These are phyloP conservation scores for Candida sanyaensis DNA, from an alignment of 1,139 yeast genomes.

Conservation along the genomic window DNA sequence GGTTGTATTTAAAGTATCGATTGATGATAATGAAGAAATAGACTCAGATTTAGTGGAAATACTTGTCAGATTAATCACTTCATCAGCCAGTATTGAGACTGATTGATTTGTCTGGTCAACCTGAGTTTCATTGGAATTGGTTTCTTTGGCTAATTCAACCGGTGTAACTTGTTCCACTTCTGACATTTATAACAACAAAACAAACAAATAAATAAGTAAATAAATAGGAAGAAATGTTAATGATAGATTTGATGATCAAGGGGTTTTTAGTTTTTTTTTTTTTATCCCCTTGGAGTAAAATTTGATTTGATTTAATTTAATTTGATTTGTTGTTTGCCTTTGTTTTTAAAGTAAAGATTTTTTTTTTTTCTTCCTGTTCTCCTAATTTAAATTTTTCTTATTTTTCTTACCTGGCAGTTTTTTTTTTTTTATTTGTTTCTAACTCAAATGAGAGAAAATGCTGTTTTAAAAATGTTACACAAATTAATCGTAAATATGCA, in stretches of 20 bases:
- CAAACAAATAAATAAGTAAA: too few species aligned
- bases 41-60: constrained; percentile 12
- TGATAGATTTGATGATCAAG: too few species aligned
- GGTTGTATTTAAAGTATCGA: constrained; percentile 31
- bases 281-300: background rate
- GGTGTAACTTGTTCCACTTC: background rate
- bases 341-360: background rate
- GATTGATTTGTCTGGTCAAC: background rate
- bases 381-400: too few species aligned
- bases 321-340: background rate
- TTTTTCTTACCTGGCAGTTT: too few species aligned
- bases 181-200: background rate
- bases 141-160: background rate
- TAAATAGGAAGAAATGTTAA: too few species aligned
- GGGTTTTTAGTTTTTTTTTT: background rate
- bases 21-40: constrained; percentile 30
- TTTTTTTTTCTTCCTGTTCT: background rate
- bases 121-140: background rate
- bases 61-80: background rate
- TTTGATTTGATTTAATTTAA: too few species aligned
- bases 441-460: too few species aligned
- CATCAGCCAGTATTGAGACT: background rate
- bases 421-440: too few species aligned
- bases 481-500: background rate
- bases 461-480: background rate